Base-by-base conservation (phyloP, 2,329 filamentous ascomycete species). In the Monosporascus sp. region DNA sequence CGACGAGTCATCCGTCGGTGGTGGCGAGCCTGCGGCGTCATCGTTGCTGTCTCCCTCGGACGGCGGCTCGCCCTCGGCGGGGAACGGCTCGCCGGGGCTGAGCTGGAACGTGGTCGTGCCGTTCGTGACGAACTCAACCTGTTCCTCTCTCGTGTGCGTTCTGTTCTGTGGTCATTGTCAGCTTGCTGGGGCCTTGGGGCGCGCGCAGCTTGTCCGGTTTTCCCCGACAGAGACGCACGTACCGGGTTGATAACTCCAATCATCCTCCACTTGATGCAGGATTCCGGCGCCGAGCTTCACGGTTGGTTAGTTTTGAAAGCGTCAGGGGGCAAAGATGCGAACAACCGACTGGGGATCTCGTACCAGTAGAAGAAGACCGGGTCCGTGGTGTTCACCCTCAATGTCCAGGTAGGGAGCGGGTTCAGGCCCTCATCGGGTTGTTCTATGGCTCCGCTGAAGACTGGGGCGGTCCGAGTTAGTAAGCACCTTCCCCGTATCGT, bases 201-300 rank as follows among this genome's bases (percentile, higher is more conserved):
- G 31, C 31, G 31, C 31, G 41, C 22, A 15, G 20, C 5, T 44
- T 25, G 41, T 51, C 5, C 47, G 41, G 4, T 39, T n/a, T 17
- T 24, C 31, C 24, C 18, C 36, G 25, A 47, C n/a, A 5, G 8
- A 27, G 20, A 31, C 6, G 25, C 20, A 53, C 74, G 55, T 72
- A 84, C 81, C 6, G 85, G 80, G 62, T 92, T 93, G 59, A 93
- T 85, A 1, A 82, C 86, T 3, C 88, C 88, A 17, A 93, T 79
- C 88, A 93, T 93, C 22, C 81, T 77, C 44, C 85, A 78, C 3
- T 71, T 67, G 3, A 76, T 74, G 62, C 89, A 93, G 2, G 85
- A 88, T 1, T 74, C 78, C 0, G 82, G 77, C 0, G 86, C 86
- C 0, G 84, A 81, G 57, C 59, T 61, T 51, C 50, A 6, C 11